These are phyloP conservation scores for Parasitella parasitica DNA, from an alignment of 371 early-diverging fungal genomes.

Conservation along the genomic window DNA sequence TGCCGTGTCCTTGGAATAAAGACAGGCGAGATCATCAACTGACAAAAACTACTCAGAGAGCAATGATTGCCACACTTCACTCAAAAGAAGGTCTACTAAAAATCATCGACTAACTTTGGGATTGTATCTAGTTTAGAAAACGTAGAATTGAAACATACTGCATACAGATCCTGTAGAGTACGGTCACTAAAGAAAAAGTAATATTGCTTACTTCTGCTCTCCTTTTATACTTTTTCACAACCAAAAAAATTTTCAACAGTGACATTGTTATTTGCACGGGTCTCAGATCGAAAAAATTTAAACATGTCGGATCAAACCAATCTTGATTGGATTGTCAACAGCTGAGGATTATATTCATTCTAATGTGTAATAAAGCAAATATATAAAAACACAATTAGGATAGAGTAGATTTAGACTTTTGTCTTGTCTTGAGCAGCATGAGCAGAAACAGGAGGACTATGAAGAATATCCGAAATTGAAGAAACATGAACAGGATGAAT, in stretches of 20 bases:
- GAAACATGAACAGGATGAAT: too few species aligned
- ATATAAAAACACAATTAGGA: neutral
- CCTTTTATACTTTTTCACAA: conserved; percentile 27
- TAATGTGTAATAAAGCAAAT: too few species aligned
- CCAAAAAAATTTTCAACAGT: too few species aligned
- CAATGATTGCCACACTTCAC: conserved; percentile 41
- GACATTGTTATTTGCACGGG: neutral
- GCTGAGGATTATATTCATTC: too few species aligned
- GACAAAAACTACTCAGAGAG: conserved; percentile 25
- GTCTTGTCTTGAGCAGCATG: neutral
- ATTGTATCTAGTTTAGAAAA: conserved; percentile 51
- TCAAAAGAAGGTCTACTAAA: conserved; percentile 43
- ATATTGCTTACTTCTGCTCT: conserved; percentile 19
- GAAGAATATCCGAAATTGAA: neutral
- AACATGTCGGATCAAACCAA: neutral
- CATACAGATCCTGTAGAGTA: conserved; percentile 59
- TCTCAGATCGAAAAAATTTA: too few species aligned
- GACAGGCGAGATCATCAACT: conserved; percentile 55
- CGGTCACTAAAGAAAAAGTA: conserved; percentile 47
- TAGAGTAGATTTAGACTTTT: neutral
- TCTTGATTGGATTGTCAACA: neutral
- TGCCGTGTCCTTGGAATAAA: conserved; percentile 41
- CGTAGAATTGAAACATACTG: conserved; percentile 53
- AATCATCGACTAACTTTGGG: conserved; percentile 48
- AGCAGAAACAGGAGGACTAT: neutral